Evolutionary conservation across 495 filamentous ascomycete species (phyloP), one percentile per base, ranked within the genome.

Genomic region (Aspergillus bertholletiae): DNA sequence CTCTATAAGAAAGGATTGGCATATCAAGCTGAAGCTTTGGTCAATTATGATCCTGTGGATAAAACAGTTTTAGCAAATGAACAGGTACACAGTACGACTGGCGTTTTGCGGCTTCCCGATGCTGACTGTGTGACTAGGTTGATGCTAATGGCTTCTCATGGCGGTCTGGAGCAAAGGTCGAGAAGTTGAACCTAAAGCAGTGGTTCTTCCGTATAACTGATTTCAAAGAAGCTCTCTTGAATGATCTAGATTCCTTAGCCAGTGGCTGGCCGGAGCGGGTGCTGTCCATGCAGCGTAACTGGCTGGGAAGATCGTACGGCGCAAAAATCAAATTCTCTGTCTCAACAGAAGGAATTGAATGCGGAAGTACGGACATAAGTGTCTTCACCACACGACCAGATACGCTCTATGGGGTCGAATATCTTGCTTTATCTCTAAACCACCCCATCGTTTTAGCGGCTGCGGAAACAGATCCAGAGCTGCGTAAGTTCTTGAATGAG

Each of bases 41-140:
- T 96, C 52, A 96, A 96, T 69, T 96, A 88, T 70, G 91, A 96
- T 58, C 91, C 91, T 5, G 79, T 96, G 21, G 91, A 96, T 65
- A 86, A 86, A 70, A 96, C 91, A 0, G 91, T 96, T 23, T 71
- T 96, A 43, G 91, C 91, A 1, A 96, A 96, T 66, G 91, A 96
- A 62, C 91, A 96, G 68, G 70, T 74, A 39, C 21, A 54, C 43
- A 20, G 18, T 48, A 20, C n/a, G 24, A 32, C 23, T 4, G 26
- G 44, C 21, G 24, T 23, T 27, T 21, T 18, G 43, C 24, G n/a
- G 9, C 12, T 32, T n/a, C n/a, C 32, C 27, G 54, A 44, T 39
- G 13, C 39, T 57, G 28, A 46, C 56, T n/a, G 37, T 41, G 7
- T n/a, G 3, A 35, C 1, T 41, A 75, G 66, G 91, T 96, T 9